Evolutionary conservation across 2,329 filamentous ascomycete genomes (phyloP).

Genomic region (Sclerotinia glacialis): DNA sequence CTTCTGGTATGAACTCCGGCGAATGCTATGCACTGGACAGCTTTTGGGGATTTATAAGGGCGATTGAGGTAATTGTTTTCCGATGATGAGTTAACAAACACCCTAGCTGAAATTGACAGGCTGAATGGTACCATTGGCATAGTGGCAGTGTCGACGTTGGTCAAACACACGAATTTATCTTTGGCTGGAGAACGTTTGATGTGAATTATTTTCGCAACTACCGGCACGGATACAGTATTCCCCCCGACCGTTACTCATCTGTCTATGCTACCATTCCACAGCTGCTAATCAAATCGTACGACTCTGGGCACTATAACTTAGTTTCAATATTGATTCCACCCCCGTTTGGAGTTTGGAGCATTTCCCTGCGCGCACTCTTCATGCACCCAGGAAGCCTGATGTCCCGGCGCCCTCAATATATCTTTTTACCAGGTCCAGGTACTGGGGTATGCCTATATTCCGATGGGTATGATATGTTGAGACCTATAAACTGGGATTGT

Average conservation of each 20-base stretch:
- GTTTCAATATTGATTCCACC: neutral
- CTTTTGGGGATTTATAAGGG: neutral
- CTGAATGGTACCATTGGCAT: neutral
- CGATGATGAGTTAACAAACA: conserved; percentile 4
- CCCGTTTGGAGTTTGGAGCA: neutral
- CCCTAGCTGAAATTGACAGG: neutral
- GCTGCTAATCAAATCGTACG: neutral
- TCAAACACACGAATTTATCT: neutral
- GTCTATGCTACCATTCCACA: neutral
- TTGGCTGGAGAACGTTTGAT: neutral
- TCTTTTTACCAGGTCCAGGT: conserved; percentile 4
- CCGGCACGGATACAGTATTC: neutral
- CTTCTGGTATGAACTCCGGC: neutral
- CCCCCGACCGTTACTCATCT: neutral
- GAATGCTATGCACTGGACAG: neutral
- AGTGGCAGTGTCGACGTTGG: neutral
- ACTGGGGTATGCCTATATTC: neutral
- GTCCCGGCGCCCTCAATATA: neutral
- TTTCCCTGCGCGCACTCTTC: neutral
- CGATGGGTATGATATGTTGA: neutral
- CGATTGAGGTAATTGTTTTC: neutral
- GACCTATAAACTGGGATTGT: neutral
- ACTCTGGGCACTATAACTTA: neutral
- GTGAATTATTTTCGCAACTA: neutral
- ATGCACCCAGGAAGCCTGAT: neutral